These are phyloP conservation scores for Colletotrichum somersetense DNA, from an alignment of 2,329 filamentous ascomycete genomes.

Conservation along the genomic window DNA sequence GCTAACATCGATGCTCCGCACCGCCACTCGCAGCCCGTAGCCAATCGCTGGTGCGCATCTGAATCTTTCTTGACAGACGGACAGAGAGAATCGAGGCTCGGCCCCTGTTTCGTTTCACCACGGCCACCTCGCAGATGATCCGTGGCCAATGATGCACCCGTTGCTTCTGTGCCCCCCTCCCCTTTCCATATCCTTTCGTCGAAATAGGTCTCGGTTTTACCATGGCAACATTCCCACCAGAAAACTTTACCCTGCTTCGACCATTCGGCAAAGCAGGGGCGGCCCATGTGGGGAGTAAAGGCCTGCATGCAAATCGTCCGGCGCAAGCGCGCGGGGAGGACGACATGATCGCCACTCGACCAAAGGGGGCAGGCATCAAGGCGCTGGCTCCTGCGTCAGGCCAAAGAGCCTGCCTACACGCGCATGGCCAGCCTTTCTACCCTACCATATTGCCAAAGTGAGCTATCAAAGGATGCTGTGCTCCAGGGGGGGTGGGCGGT, in stretches of 20 bases:
- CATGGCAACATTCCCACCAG: neutral
- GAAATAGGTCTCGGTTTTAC: neutral
- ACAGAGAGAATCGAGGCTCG: conserved; percentile 21
- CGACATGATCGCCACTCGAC: conserved; percentile 12
- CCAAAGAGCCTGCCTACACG: conserved; percentile 8
- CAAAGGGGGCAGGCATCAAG: conserved; percentile 32
- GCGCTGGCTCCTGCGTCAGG: conserved; percentile 31
- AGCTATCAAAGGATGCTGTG: conserved; percentile 35
- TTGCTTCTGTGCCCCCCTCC: conserved; percentile 2
- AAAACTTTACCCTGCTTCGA: conserved; percentile 9
- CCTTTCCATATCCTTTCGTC: conserved; percentile 3
- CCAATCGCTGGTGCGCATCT: conserved; percentile 32
- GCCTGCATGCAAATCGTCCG: conserved; percentile 18
- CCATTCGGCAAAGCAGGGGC: conserved; percentile 14
- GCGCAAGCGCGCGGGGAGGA: conserved; percentile 26
- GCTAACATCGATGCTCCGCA: conserved; percentile 19
- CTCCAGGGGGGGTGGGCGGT: conserved; percentile 36
- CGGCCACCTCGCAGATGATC: conserved; percentile 35
- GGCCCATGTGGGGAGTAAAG: conserved; percentile 20
- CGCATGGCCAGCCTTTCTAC: conserved; percentile 28
- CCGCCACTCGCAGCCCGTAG: conserved; percentile 35
- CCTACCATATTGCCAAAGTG: neutral
- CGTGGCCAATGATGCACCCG: conserved; percentile 18
- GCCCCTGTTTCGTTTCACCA: conserved; percentile 43
- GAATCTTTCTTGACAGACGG: conserved; percentile 36